Evolutionary conservation across 225 moss, liverwort and hornwort genomes (phyloP).

Genomic region (Climacium dendroides): DNA sequence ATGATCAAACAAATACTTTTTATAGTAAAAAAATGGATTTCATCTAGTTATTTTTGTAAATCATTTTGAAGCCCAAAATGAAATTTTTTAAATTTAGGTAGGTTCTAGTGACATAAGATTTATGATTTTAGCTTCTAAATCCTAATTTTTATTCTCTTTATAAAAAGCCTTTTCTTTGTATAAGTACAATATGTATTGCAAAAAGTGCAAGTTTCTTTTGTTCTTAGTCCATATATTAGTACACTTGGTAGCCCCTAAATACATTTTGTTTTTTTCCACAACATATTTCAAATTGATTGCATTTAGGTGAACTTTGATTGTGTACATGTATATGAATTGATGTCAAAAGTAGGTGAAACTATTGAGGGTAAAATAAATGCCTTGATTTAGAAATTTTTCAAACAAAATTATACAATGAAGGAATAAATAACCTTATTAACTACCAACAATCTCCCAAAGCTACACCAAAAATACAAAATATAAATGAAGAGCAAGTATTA

Average conservation of each 20-base stretch:
- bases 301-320: not conserved
- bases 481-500: not conserved
- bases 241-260: not conserved
- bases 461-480: not conserved
- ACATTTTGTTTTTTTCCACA: not conserved
- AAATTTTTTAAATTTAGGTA: not conserved
- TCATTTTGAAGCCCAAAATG: not conserved
- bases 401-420: not conserved
- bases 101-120: not conserved
- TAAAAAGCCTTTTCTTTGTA: fast-evolving
- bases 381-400: not conserved
- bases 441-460: fast-evolving
- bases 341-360: not conserved
- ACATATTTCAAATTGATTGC: not conserved
- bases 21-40: not conserved
- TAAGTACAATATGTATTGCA: not conserved
- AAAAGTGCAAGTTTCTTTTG: not conserved
- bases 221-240: fast-evolving
- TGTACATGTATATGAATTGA: not conserved
- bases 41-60: not conserved
- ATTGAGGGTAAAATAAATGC: not conserved
- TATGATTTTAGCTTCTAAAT: not conserved
- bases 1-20: not conserved
- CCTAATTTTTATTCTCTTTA: not conserved
- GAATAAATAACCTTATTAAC: not conserved